Percentiles rank a stretch among this genome's conserved stretches.
Evolutionary conservation across 2,329 filamentous ascomycete species (phyloP).

Genomic region (Alternaria sp.): DNA sequence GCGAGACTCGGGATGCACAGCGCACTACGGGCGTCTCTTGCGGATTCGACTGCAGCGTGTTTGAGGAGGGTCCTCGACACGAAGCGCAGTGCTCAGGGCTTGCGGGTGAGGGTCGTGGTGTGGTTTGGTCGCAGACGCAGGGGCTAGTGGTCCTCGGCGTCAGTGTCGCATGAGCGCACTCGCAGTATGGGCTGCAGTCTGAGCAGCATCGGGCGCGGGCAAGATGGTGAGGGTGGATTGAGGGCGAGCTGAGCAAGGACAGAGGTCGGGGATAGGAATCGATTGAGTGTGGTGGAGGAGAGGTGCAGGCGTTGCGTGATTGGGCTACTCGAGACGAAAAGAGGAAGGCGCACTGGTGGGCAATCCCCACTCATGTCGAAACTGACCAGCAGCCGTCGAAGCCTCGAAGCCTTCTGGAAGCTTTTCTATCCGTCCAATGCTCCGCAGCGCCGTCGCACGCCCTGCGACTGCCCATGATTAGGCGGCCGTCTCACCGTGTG

Average conservation of each 20-base stretch:
- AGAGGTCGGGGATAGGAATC: conserved; percentile 6
- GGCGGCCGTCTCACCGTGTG: not conserved
- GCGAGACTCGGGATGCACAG: not conserved
- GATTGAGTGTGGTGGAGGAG: conserved; percentile 13
- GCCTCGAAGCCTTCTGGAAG: conserved; percentile 27
- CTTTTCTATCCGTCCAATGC: conserved; percentile 12
- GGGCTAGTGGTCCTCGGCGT: conserved; percentile 29
- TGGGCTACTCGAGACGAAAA: conserved; percentile 21
- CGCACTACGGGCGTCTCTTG: not conserved
- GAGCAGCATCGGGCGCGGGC: conserved; percentile 42
- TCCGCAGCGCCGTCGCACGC: conserved; percentile 18
- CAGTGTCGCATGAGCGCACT: conserved; percentile 47
- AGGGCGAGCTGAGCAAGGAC: conserved; percentile 4
- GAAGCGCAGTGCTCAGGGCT: conserved; percentile 2
- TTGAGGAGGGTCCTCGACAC: conserved; percentile 6
- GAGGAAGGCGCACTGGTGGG: conserved; percentile 10
- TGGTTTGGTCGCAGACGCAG: conserved; percentile 18
- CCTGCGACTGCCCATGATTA: not conserved
- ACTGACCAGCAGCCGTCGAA: conserved; percentile 16
- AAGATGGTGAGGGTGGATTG: conserved; percentile 4
- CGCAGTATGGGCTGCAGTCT: conserved; percentile 34
- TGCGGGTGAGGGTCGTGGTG: not conserved
- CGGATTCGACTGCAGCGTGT: conserved; percentile 3
- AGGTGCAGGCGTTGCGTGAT: conserved; percentile 17
- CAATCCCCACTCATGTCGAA: conserved; percentile 16